phyloP scores from a whole-genome alignment of 768 basidiomycete genomes.

The Rhodotorula diobovata region DNA sequence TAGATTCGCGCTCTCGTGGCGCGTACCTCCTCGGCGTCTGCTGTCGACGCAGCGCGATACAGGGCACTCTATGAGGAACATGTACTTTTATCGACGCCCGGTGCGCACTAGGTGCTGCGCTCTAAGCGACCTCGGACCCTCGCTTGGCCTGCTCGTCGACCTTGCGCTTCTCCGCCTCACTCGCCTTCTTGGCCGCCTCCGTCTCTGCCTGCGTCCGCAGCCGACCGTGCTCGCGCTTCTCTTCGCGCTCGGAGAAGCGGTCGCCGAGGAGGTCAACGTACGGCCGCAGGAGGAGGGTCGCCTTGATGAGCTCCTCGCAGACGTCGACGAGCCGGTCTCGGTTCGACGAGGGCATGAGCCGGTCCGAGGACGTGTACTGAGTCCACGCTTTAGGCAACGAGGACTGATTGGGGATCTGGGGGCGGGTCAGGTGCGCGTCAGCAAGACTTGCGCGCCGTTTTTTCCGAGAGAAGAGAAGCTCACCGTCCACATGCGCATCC shows the following conservation, averaged over 20 bases:
- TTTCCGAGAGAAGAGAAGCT: not conserved
- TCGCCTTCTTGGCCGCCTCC: constrained; percentile 40
- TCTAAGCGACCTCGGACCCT: not conserved
- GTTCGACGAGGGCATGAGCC: constrained; percentile 46
- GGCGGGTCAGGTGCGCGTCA: not conserved
- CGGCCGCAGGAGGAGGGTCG: constrained; percentile 43
- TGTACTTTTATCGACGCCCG: no score
- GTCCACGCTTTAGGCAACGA: constrained; percentile 47
- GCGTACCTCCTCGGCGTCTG: no score
- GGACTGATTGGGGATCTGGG: constrained; percentile 44
- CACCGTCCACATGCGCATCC: constrained; percentile 47
- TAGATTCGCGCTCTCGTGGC: no score
- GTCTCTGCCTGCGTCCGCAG: constrained; percentile 46
- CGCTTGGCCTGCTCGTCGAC: not conserved
- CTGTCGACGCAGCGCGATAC: no score
- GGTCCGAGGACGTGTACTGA: constrained; percentile 42
- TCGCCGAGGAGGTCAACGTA: constrained; percentile 43
- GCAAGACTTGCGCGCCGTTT: not conserved
- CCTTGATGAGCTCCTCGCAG: constrained; percentile 48
- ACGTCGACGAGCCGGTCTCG: constrained; percentile 49
- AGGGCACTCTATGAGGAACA: no score
- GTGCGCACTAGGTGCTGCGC: no score
- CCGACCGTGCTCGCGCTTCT: constrained; percentile 43
- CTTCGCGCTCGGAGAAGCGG: constrained; percentile 46
- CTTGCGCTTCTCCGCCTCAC: not conserved